Conservation (phyloP, 2,329 filamentous ascomycete genomes). For the Periconia digitata region DNA sequence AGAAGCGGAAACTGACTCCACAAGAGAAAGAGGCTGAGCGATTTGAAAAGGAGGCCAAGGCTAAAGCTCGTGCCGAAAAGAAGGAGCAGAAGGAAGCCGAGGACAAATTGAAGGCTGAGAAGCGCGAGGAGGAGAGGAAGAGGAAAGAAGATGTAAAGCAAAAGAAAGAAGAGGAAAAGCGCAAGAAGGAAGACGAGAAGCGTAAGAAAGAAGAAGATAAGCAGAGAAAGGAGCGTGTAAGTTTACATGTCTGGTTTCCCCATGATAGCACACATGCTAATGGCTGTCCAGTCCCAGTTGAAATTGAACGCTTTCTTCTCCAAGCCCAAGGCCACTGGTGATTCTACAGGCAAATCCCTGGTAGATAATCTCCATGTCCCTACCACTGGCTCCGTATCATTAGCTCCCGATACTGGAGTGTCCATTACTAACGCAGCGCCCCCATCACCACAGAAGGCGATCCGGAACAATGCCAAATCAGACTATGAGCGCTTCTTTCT, state of each 20-base stretch:
- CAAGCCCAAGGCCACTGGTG: slow-evolving; percentile 42
- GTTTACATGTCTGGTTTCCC: slow-evolving; percentile 17
- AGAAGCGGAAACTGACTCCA: slow-evolving; percentile 46
- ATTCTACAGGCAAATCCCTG: slow-evolving; percentile 25
- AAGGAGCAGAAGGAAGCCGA: slow-evolving; percentile 38
- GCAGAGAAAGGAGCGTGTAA: slow-evolving; percentile 43
- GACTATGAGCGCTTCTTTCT: slow-evolving; percentile 68
- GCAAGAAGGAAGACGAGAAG: slow-evolving; percentile 38
- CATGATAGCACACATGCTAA: slow-evolving; percentile 19
- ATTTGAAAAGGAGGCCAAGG: slow-evolving; percentile 43
- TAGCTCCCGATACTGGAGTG: slow-evolving; percentile 22
- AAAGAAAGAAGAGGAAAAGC: slow-evolving; percentile 43
- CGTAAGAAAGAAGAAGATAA: slow-evolving; percentile 36
- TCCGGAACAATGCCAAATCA: slow-evolving; percentile 35
- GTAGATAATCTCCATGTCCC: slow-evolving; percentile 39
- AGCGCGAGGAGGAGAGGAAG: slow-evolving; percentile 43
- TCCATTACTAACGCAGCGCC: slow-evolving; percentile 26
- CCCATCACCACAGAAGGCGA: slow-evolving; percentile 39
- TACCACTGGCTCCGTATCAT: slow-evolving; percentile 26
- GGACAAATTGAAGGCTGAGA: slow-evolving; percentile 39
- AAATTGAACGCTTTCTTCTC: slow-evolving; percentile 49
- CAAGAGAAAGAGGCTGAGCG: slow-evolving; percentile 46
- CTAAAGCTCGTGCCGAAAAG: slow-evolving; percentile 36
- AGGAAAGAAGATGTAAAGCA: slow-evolving; percentile 52
- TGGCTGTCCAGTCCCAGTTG: slow-evolving; percentile 39